Evolutionary conservation across 495 filamentous ascomycete genomes (phyloP), one percentile per base, ranked within the genome.

Genomic region (Penicillium daleae): DNA sequence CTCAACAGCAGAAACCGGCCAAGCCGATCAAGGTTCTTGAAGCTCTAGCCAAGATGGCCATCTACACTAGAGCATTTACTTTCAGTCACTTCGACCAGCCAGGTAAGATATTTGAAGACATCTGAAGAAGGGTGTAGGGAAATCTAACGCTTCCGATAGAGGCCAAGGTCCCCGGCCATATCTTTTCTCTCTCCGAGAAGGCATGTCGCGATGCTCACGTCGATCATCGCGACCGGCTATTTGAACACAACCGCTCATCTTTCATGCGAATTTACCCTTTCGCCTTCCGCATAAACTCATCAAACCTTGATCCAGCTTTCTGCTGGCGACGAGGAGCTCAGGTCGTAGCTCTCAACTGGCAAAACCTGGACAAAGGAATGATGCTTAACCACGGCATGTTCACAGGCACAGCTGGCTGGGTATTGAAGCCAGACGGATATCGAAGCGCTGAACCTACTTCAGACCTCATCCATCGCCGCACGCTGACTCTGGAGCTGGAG

Each of bases 311-410:
- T 66, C 93, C 94, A 1, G 82, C 84, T 1, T 78, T 87, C 33
- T 93, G 92, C 79, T 97, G 94, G 94, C 81, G 90, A 3, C 88
- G 90, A 61, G 94, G 94, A 10, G 90, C 95, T 4, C 94, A 98
- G 76, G 88, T 97, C 48, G 92, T 96, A 0, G 94, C 94, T 2
- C 80, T 97, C 42, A 98, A 97, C 75, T 98, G 94, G 93, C 94
- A 98, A 67, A 89, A 87, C 57, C 86, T 87, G 69, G 94, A 97
- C 69, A 87, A 89, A 59, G 93, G 92, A 13, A 96, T 92, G 90
- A 97, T 97, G 94, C 84, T 97, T 1, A 97, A 97, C 69, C 87
- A 92, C 67, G 94, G 86, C 59, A 94, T 97, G 92, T 98, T 98
- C 71, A 82, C 83, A 4, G 89, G 88, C 12, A 89, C 89, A 2